Evolutionary conservation across 1,139 yeast species (phyloP).

Genomic region (Hanseniaspora uvarum): DNA sequence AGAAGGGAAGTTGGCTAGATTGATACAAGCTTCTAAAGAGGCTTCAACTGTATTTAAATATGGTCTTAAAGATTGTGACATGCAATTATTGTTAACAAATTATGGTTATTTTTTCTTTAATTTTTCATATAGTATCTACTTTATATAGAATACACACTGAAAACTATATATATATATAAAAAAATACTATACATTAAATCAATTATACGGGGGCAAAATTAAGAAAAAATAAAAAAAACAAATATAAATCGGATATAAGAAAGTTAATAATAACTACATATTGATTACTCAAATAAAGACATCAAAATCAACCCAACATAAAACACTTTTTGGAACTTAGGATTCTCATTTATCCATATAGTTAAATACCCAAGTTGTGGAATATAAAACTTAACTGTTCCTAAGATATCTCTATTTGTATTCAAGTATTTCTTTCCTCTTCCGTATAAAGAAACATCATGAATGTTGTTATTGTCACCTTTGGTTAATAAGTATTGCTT

Average conservation of each 20-base stretch:
- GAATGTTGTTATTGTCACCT: slow-evolving; percentile 92
- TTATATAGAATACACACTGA: no score
- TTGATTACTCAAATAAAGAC: slow-evolving; percentile 1
- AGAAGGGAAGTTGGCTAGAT: slow-evolving; percentile 88
- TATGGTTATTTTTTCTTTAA: no score
- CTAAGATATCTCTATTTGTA: slow-evolving; percentile 67
- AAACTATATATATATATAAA: no score
- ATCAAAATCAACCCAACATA: slow-evolving; percentile 10
- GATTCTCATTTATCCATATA: slow-evolving; percentile 78
- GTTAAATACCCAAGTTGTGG: slow-evolving; percentile 92
- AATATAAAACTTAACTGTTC: slow-evolving; percentile 80
- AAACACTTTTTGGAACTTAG: slow-evolving; percentile 17
- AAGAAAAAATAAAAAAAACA: background rate
- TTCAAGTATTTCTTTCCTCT: slow-evolving; percentile 66
- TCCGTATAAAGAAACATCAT: slow-evolving; percentile 79
- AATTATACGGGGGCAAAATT: background rate
- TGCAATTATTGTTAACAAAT: slow-evolving; percentile 9
- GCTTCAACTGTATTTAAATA: slow-evolving; percentile 88
- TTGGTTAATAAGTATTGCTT: slow-evolving; percentile 72
- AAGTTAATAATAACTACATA: background rate
- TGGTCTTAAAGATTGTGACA: slow-evolving; percentile 91
- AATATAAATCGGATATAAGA: background rate
- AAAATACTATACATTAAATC: no score
- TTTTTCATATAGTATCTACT: no score
- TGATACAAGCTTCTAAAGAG: slow-evolving; percentile 89